Conservation (phyloP, 2,329 filamentous ascomycete genomes). For the Exophiala xenobiotica region DNA sequence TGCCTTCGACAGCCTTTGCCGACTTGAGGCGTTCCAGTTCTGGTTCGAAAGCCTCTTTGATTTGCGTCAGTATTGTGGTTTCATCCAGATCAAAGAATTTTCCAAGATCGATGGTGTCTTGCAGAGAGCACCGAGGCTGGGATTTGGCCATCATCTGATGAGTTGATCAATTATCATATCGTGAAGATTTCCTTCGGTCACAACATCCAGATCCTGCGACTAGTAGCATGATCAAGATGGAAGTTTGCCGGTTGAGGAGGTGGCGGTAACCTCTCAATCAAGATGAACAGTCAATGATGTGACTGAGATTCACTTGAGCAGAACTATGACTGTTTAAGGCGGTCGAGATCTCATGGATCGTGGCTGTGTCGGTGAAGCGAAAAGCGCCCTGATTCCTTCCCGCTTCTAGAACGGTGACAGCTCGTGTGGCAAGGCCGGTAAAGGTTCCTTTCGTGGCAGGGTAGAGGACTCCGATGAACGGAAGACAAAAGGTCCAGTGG, state of each 20-base stretch:
- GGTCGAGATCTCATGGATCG: not conserved
- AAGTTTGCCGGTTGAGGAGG: constrained; percentile 1
- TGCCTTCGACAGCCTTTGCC: constrained; percentile 32
- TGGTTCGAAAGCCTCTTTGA: constrained; percentile 31
- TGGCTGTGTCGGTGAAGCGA: constrained; percentile 9
- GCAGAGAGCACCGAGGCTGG: constrained; percentile 17
- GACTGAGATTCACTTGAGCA: not conserved
- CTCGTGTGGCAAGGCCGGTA: not conserved
- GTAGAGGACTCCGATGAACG: not conserved
- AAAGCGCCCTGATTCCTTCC: not conserved
- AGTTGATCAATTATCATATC: constrained; percentile 15
- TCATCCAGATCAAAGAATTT: constrained; percentile 30
- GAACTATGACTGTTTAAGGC: not conserved
- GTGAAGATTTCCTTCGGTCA: constrained; percentile 9
- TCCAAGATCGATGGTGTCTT: constrained; percentile 25
- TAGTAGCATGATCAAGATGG: constrained; percentile 21
- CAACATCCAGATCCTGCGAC: constrained; percentile 4
- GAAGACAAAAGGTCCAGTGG: not conserved
- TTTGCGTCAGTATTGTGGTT: constrained; percentile 29
- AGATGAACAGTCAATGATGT: not conserved
- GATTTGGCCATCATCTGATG: constrained; percentile 14
- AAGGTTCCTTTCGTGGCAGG: not conserved
- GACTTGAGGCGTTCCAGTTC: constrained; percentile 36
- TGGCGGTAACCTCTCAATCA: constrained; percentile 2
- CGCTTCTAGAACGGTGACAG: not conserved